These are phyloP conservation scores for Physcomitrellopsis africana DNA, from an alignment of 225 moss, liverwort and hornwort species.

Conservation along the genomic window DNA sequence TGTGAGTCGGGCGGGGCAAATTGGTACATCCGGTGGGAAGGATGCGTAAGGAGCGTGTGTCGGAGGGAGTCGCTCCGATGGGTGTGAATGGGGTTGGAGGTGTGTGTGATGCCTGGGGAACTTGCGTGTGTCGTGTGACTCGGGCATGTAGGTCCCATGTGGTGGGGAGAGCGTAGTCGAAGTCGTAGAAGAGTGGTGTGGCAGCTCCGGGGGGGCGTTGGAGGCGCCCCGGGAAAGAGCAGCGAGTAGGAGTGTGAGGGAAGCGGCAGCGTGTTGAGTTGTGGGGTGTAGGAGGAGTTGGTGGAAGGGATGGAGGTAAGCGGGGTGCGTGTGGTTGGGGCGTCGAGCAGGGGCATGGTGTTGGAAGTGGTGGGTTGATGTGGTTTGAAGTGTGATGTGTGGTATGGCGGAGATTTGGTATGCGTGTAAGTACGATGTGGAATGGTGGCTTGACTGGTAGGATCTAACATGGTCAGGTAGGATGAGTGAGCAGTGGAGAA, in stretches of 20 bases:
- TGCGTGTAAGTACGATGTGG: constrained; percentile 25
- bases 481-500: constrained; percentile 35
- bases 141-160: constrained; percentile 6
- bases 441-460: constrained; percentile 27
- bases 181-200: constrained; percentile 2
- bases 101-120: neutral
- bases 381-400: too few relatives aligned
- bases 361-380: too few relatives aligned
- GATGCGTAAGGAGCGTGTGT: neutral
- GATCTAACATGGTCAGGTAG: constrained; percentile 43
- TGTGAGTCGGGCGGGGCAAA: neutral
- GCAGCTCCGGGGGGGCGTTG: neutral
- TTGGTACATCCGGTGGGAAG: neutral
- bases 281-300: too few relatives aligned
- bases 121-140: neutral
- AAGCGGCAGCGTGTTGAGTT: too few relatives aligned
- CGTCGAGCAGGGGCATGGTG: too few relatives aligned
- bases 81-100: constrained; percentile 1
- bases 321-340: neutral
- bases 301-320: neutral
- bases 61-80: neutral
- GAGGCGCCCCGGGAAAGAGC: neutral
- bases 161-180: neutral
- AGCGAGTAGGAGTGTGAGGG: too few relatives aligned
- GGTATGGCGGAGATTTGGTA: constrained; percentile 19